Evolutionary conservation across 768 basidiomycete genomes (phyloP).

Genomic region (Clavaria fumosa): DNA sequence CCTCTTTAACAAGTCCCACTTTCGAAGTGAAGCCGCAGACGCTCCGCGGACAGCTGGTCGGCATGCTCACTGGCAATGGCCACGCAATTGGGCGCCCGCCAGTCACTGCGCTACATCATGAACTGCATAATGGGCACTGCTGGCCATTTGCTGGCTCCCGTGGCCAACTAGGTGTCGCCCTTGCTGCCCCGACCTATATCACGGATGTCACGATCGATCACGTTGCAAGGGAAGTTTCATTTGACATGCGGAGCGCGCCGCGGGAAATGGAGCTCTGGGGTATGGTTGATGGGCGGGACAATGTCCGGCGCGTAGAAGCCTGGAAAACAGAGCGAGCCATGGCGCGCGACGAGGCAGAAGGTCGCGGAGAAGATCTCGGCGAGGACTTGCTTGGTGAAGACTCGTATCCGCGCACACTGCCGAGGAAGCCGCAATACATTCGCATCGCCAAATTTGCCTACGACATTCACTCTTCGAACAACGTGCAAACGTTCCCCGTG

Average conservation of each 20-base stretch:
- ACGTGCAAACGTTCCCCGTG: slow-evolving; percentile 74
- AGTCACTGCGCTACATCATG: slow-evolving; percentile 76
- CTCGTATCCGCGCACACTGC: slow-evolving; percentile 34
- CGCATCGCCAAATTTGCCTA: slow-evolving; percentile 60
- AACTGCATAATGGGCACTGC: slow-evolving; percentile 70
- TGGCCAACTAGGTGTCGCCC: slow-evolving; percentile 73
- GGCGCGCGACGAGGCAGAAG: slow-evolving; percentile 19
- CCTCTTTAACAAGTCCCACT: slow-evolving; percentile 69
- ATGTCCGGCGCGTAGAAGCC: slow-evolving; percentile 40
- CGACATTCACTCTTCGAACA: slow-evolving; percentile 35
- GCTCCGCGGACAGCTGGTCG: slow-evolving; percentile 31
- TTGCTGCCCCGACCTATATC: slow-evolving; percentile 61
- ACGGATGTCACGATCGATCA: slow-evolving; percentile 81
- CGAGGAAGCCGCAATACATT: slow-evolving; percentile 33
- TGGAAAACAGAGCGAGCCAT: slow-evolving; percentile 35
- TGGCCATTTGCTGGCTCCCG: slow-evolving; percentile 78
- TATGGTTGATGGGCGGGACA: slow-evolving; percentile 64
- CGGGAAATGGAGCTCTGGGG: slow-evolving; percentile 86
- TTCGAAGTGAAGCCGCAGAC: slow-evolving; percentile 46
- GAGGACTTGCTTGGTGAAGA: slow-evolving; percentile 14
- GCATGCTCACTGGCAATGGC: slow-evolving; percentile 46
- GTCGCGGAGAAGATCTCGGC: slow-evolving; percentile 14
- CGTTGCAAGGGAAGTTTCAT: slow-evolving; percentile 65
- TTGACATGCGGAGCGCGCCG: slow-evolving; percentile 71
- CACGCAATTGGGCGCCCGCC: slow-evolving; percentile 65